Evolutionary conservation across 2,329 filamentous ascomycete genomes (phyloP).

Genomic region (Hymenoscyphus repandus): DNA sequence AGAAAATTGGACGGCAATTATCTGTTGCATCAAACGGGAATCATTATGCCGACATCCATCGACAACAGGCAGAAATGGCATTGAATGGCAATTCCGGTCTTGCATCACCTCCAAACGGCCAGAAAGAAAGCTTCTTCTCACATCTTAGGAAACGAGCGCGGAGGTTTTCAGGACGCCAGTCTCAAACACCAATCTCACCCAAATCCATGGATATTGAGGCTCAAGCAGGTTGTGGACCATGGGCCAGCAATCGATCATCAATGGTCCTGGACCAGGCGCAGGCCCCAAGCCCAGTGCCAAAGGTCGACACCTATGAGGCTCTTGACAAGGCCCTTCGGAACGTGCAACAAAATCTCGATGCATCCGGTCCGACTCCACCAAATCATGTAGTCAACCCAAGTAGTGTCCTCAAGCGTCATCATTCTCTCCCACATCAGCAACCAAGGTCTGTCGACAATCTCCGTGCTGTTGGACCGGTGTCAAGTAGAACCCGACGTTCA

Average conservation of each 20-base stretch:
- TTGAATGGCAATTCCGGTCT: constrained; percentile 76
- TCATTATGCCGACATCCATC: constrained; percentile 83
- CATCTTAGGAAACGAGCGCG: constrained; percentile 91
- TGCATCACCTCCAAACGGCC: constrained; percentile 69
- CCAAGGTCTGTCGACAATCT: constrained; percentile 55
- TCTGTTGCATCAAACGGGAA: constrained; percentile 90
- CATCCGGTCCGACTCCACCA: constrained; percentile 44
- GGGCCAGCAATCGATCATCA: constrained; percentile 80
- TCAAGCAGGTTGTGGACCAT: constrained; percentile 86
- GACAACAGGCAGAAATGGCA: constrained; percentile 85
- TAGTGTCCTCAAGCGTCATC: constrained; percentile 57
- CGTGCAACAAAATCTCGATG: constrained; percentile 45
- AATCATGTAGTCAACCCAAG: constrained; percentile 46
- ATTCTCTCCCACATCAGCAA: constrained; percentile 57
- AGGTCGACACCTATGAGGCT: constrained; percentile 54
- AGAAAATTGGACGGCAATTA: constrained; percentile 92
- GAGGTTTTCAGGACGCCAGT: constrained; percentile 82
- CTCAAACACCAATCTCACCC: constrained; percentile 70
- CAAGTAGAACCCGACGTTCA: constrained; percentile 73
- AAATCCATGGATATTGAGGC: constrained; percentile 83
- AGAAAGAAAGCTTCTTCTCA: constrained; percentile 97
- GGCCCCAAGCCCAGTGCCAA: constrained; percentile 44
- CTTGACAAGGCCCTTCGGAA: constrained; percentile 54
- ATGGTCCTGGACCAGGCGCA: constrained; percentile 61
- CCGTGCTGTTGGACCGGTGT: constrained; percentile 56